These are phyloP conservation scores for Ogataea sp. DNA, from an alignment of 805 yeast genomes.

Conservation along the genomic window DNA sequence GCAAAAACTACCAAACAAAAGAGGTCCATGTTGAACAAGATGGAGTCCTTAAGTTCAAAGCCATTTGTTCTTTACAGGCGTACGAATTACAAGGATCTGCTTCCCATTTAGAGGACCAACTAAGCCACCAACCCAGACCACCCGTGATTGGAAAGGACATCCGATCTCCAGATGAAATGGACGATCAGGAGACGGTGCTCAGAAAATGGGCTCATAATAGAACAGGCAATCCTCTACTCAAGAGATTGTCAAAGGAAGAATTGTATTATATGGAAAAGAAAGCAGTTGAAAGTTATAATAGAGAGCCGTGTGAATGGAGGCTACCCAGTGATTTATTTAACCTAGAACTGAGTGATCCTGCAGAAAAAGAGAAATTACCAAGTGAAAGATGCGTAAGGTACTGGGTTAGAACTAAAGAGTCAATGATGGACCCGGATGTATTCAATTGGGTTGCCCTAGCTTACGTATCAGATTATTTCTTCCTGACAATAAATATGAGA, in stretches of 20 bases:
- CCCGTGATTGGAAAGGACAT: slow-evolving; percentile 24
- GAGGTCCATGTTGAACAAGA: slow-evolving; percentile 50
- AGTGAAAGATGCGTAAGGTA: slow-evolving; percentile 22
- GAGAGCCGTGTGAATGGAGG: slow-evolving; percentile 27
- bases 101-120: slow-evolving; percentile 19
- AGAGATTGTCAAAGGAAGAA: slow-evolving; percentile 2
- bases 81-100: slow-evolving; percentile 24
- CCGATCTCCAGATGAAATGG: slow-evolving; percentile 18
- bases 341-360: slow-evolving; percentile 11
- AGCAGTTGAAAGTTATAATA: slow-evolving; percentile 18
- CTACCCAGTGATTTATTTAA: slow-evolving; percentile 26
- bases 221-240: slow-evolving; percentile 11
- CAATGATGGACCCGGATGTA: slow-evolving; percentile 16
- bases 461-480: slow-evolving; percentile 50
- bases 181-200: slow-evolving; percentile 20
- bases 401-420: slow-evolving; percentile 23
- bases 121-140: slow-evolving; percentile 17
- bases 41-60: slow-evolving; percentile 40
- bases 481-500: slow-evolving; percentile 44
- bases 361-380: slow-evolving; percentile 10
- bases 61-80: slow-evolving; percentile 40
- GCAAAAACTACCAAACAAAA: slow-evolving; percentile 43
- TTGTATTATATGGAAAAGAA: slow-evolving; percentile 14
- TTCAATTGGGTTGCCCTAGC: slow-evolving; percentile 51
- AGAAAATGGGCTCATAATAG: slow-evolving; percentile 18